Evolutionary conservation across 1,139 yeast genomes (phyloP).

Genomic region (Meyerozyma athensensis): DNA sequence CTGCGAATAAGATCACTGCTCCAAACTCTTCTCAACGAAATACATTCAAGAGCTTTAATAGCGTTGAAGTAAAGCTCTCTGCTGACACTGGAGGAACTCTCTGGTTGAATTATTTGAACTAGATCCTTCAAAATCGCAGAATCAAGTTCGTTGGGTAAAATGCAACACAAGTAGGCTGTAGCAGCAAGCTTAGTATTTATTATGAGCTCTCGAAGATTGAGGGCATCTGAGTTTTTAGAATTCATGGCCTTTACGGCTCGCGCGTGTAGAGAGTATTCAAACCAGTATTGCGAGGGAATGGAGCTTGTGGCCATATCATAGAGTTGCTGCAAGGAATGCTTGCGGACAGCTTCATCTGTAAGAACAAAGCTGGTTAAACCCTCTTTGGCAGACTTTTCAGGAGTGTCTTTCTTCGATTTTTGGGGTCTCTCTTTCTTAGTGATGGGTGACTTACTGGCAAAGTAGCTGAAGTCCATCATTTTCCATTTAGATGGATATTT

Average conservation of each 20-base stretch:
- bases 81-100: conserved; percentile 51
- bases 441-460: conserved; percentile 7
- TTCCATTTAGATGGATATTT: conserved; percentile 57
- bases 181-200: conserved; percentile 65
- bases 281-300: conserved; percentile 62
- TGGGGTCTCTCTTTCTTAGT: not conserved
- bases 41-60: conserved; percentile 63
- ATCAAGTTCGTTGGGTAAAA: conserved; percentile 53
- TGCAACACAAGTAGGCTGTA: conserved; percentile 50
- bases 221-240: conserved; percentile 48
- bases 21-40: conserved; percentile 66
- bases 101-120: conserved; percentile 58
- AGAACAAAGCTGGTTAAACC: conserved; percentile 44
- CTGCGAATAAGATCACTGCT: conserved; percentile 75
- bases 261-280: conserved; percentile 58
- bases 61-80: conserved; percentile 54
- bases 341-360: conserved; percentile 45
- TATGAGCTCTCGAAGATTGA: conserved; percentile 53
- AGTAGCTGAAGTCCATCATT: conserved; percentile 52
- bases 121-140: conserved; percentile 70
- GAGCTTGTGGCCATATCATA: conserved; percentile 54
- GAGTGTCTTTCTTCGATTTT: conserved; percentile 12
- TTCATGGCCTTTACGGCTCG: conserved; percentile 71
- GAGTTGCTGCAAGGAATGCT: conserved; percentile 56
- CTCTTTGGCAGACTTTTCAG: conserved; percentile 20